Conservation (phyloP, 2,329 filamentous ascomycete species). For the Fusarium algeriense region DNA sequence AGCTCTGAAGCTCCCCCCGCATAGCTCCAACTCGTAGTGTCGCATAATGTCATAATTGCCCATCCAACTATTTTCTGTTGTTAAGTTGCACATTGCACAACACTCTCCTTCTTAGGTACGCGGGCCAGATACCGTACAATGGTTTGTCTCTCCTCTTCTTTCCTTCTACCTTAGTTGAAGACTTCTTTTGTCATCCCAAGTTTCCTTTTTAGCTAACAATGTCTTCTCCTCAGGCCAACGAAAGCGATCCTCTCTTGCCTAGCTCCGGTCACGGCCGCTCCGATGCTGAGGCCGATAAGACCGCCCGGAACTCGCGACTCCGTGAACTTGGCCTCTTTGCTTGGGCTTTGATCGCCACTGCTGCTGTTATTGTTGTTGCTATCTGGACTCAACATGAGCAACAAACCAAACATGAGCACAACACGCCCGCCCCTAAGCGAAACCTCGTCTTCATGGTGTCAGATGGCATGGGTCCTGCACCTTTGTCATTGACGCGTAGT, state of each 20-base stretch:
- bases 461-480: constrained; percentile 97
- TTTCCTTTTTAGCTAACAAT: constrained; percentile 27
- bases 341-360: constrained; percentile 87
- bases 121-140: constrained; percentile 32
- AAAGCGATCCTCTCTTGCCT: constrained; percentile 59
- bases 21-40: constrained; percentile 19
- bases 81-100: constrained; percentile 18
- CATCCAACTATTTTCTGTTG: constrained; percentile 15
- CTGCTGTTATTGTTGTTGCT: constrained; percentile 81
- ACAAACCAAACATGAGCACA: constrained; percentile 55
- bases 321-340: constrained; percentile 81
- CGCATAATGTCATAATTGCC: constrained; percentile 11
- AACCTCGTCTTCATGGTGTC: constrained; percentile 99
- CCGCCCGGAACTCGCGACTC: constrained; percentile 57
- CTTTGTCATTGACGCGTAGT: constrained; percentile 85
- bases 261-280: constrained; percentile 49
- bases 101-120: constrained; percentile 18
- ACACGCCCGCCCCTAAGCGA: constrained; percentile 73
- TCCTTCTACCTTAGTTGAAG: background rate
- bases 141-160: constrained; percentile 29
- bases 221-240: constrained; percentile 51
- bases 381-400: constrained; percentile 81
- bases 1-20: constrained; percentile 20
- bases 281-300: constrained; percentile 42
- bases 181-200: constrained; percentile 17